These are phyloP conservation scores for Aspergillus asperescens DNA, from an alignment of 495 filamentous ascomycete genomes.

Conservation along the genomic window DNA sequence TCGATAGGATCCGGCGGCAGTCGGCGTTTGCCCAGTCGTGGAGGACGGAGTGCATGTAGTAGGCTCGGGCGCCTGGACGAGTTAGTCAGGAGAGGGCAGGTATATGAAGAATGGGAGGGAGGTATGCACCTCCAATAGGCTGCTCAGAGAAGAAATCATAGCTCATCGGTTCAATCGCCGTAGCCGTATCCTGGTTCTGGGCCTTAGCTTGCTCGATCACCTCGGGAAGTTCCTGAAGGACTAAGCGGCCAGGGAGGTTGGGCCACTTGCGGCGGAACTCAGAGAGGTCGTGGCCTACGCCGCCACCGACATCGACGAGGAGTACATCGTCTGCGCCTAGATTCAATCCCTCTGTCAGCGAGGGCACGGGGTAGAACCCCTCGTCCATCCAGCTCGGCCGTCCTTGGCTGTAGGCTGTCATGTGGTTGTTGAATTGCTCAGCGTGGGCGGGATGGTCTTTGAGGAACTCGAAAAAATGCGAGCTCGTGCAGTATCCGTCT, in stretches of 20 bases:
- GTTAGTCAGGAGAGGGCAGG: background rate
- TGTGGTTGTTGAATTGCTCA: conserved; percentile 46
- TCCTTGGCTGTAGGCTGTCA: conserved; percentile 46
- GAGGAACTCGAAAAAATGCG: conserved; percentile 34
- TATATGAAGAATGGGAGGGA: background rate
- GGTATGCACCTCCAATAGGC: conserved; percentile 26
- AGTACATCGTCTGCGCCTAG: conserved; percentile 18
- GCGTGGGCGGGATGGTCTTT: conserved; percentile 22
- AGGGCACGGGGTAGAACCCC: conserved; percentile 43
- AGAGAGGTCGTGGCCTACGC: conserved; percentile 45
- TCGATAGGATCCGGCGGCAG: conserved; percentile 31
- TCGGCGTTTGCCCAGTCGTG: conserved; percentile 44
- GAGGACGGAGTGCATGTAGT: conserved; percentile 41
- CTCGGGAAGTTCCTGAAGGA: conserved; percentile 40
- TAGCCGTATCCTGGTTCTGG: background rate
- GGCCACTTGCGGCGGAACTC: conserved; percentile 37
- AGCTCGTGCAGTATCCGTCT: conserved; percentile 26
- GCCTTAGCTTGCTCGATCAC: conserved; percentile 25
- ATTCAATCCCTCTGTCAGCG: conserved; percentile 25
- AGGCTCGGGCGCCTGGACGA: conserved; percentile 35
- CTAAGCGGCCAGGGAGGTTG: conserved; percentile 27
- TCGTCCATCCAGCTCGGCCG: conserved; percentile 49
- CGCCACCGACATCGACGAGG: conserved; percentile 53
- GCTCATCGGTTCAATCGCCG: conserved; percentile 26
- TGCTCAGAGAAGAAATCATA: conserved; percentile 44